These are phyloP conservation scores for Penicillium salamii DNA, from an alignment of 495 filamentous ascomycete genomes.

Conservation along the genomic window DNA sequence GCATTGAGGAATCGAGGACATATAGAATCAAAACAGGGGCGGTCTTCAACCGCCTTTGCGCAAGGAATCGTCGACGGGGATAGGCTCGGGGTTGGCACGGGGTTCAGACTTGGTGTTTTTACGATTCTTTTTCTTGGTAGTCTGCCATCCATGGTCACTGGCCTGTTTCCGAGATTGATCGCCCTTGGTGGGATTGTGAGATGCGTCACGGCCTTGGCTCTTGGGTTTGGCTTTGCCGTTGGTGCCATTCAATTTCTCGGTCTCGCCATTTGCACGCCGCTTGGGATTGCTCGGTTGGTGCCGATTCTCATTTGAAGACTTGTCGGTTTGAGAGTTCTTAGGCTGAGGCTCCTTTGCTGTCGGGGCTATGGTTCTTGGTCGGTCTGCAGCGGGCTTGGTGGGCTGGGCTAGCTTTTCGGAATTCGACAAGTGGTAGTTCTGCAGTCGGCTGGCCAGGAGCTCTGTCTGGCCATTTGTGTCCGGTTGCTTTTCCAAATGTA, in stretches of 20 bases:
- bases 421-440: constrained; percentile 39
- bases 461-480: constrained; percentile 25
- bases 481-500: constrained; percentile 10
- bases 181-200: constrained; percentile 16
- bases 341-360: constrained; percentile 29
- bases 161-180: constrained; percentile 29
- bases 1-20: not conserved
- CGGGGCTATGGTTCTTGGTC: constrained; percentile 23
- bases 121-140: constrained; percentile 48
- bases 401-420: constrained; percentile 31
- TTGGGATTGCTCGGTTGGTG: constrained; percentile 26
- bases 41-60: constrained; percentile 50
- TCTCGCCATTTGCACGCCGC: constrained; percentile 30
- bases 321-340: constrained; percentile 35
- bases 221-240: constrained; percentile 34
- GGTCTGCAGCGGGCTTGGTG: constrained; percentile 29
- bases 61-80: constrained; percentile 48
- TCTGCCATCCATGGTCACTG: constrained; percentile 45
- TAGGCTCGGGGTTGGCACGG: constrained; percentile 34
- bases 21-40: not conserved
- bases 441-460: constrained; percentile 37
- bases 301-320: constrained; percentile 20
- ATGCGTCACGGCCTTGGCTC: constrained; percentile 28
- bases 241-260: constrained; percentile 39
- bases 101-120: constrained; percentile 37